Conservation (phyloP, 495 filamentous ascomycete species). For the Penicillium manginii region DNA sequence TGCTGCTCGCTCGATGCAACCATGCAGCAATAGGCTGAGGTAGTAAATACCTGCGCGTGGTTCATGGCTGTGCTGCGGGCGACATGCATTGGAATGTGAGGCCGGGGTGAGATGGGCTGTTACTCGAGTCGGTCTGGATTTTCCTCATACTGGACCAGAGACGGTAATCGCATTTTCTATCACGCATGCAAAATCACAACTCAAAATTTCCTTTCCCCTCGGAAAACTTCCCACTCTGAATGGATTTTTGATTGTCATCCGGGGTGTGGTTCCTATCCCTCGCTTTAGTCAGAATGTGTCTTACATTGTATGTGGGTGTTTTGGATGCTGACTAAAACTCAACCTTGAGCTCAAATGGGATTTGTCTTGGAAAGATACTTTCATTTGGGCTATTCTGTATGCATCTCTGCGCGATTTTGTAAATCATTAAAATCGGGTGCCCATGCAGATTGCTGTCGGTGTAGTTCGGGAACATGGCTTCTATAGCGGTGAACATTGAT, state of each 20-base stretch:
- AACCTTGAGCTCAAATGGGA: not conserved
- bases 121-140: conserved; percentile 17
- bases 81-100: conserved; percentile 37
- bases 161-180: not conserved
- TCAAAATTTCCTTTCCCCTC: not conserved
- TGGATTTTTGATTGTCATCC: not conserved
- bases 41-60: conserved; percentile 14
- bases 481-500: conserved; percentile 7
- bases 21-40: conserved; percentile 10
- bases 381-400: not conserved
- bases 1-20: not conserved
- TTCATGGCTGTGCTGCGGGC: conserved; percentile 18
- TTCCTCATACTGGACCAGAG: not conserved
- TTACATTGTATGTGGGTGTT: not conserved
- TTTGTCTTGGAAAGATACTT: not conserved
- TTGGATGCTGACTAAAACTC: not conserved
- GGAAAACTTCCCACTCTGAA: not conserved
- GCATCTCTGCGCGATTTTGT: not conserved
- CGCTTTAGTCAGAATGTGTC: conserved; percentile 2
- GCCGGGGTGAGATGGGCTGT: conserved; percentile 2
- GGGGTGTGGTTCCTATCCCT: not conserved
- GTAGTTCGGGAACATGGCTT: not conserved
- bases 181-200: not conserved
- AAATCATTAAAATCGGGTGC: not conserved
- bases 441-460: not conserved